Percentiles rank a stretch among this genome's conserved stretches.
Conservation (phyloP, 345 rosid genomes). For the Lepidium aucheri region DNA sequence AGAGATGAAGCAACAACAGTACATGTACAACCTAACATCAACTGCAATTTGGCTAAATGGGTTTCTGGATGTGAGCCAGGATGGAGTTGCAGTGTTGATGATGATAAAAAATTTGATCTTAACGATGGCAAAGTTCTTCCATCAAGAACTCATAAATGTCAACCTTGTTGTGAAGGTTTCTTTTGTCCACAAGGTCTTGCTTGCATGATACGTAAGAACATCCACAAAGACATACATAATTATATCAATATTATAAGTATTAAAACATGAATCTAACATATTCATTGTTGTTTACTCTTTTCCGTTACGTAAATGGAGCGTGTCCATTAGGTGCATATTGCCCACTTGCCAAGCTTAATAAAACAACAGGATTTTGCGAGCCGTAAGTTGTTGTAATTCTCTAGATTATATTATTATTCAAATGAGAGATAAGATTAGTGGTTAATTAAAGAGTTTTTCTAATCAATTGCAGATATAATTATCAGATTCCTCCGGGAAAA, state of each 20-base stretch:
- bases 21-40: slow-evolving; percentile 53
- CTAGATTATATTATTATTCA: not conserved
- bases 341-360: slow-evolving; percentile 70
- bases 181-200: slow-evolving; percentile 89
- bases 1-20: slow-evolving; percentile 24
- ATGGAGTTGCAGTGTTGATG: slow-evolving; percentile 63
- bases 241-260: not conserved
- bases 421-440: not conserved
- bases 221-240: not conserved
- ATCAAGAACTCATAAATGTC: slow-evolving; percentile 50
- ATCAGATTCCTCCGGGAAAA: slow-evolving; percentile 65
- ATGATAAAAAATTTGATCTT: slow-evolving; percentile 32
- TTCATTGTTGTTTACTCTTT: not conserved
- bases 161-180: slow-evolving; percentile 95
- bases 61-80: slow-evolving; percentile 87
- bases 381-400: slow-evolving; percentile 54
- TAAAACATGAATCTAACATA: not conserved
- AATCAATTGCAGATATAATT: slow-evolving; percentile 47
- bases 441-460: not conserved
- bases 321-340: slow-evolving; percentile 85
- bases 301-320: slow-evolving; percentile 39
- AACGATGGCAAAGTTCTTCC: slow-evolving; percentile 44
- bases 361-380: slow-evolving; percentile 58
- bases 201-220: slow-evolving; percentile 89
- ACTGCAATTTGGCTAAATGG: slow-evolving; percentile 79